A percentile compares a stretch with the other conserved stretches of the same genome.
phyloP scores from a whole-genome alignment of 2,329 filamentous ascomycete species.

The Metarhizium album region DNA sequence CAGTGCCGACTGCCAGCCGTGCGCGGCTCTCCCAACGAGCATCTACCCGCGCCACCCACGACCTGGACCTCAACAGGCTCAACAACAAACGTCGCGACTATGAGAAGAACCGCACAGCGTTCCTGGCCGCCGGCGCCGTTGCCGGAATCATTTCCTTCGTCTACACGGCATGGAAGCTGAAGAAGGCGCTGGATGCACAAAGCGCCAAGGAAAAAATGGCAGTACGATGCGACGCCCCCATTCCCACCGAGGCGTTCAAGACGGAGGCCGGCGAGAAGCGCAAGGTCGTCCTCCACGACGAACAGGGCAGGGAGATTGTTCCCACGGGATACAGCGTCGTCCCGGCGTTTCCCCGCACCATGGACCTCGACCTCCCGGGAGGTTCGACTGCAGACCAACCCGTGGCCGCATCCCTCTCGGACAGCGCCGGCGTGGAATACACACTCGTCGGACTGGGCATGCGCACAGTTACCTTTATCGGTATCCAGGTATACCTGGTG shows the following conservation, averaged over 20 bases:
- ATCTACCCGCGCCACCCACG: slow-evolving; percentile 30
- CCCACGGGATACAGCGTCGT: slow-evolving; percentile 74
- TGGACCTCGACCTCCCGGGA: slow-evolving; percentile 44
- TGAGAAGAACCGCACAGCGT: slow-evolving; percentile 38
- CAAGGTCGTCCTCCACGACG: slow-evolving; percentile 52
- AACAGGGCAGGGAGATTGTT: slow-evolving; percentile 63
- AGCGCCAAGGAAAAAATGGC: slow-evolving; percentile 28
- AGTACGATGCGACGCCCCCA: slow-evolving; percentile 27
- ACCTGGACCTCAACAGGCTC: slow-evolving; percentile 39
- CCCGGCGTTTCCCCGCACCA: slow-evolving; percentile 63
- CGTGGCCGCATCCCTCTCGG: slow-evolving; percentile 25
- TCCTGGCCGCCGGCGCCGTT: slow-evolving; percentile 39
- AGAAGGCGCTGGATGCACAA: slow-evolving; percentile 25
- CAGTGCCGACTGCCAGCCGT: slow-evolving; percentile 14
- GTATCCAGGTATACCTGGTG: slow-evolving; percentile 89
- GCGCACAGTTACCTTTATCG: slow-evolving; percentile 78
- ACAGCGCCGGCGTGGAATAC: slow-evolving; percentile 54
- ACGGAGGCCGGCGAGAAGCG: slow-evolving; percentile 38
- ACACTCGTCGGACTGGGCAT: slow-evolving; percentile 81
- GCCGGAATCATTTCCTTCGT: slow-evolving; percentile 38
- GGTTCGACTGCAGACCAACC: slow-evolving; percentile 16
- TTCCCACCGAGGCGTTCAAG: slow-evolving; percentile 35
- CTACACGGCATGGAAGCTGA: slow-evolving; percentile 43
- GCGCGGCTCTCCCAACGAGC: slow-evolving; percentile 18
- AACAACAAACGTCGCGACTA: slow-evolving; percentile 36